Evolutionary conservation across 306 rosid species (phyloP).

Genomic region (Prunus kanzakura): DNA sequence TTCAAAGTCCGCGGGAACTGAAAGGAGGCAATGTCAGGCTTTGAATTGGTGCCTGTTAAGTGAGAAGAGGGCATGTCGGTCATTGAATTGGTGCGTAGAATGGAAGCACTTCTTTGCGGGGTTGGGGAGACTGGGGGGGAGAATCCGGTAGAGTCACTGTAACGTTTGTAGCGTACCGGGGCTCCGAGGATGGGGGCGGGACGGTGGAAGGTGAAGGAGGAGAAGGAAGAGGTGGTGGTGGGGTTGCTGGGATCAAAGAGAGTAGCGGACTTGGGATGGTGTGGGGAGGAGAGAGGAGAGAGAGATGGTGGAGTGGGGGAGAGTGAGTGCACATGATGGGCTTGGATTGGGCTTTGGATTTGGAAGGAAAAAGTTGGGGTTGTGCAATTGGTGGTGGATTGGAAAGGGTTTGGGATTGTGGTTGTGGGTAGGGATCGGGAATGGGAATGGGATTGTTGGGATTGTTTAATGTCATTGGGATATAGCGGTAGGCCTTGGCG

Average conservation of each 20-base stretch:
- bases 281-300: constrained; percentile 52
- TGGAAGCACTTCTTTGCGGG: constrained; percentile 3
- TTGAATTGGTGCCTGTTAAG: background rate
- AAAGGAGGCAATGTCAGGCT: constrained; percentile 20
- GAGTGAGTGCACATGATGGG: constrained; percentile 15
- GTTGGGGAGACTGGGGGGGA: constrained; percentile 25
- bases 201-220: constrained; percentile 60
- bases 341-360: constrained; percentile 25
- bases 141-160: constrained; percentile 17
- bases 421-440: constrained; percentile 20
- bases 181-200: constrained; percentile 44
- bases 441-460: background rate
- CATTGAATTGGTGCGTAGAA: background rate
- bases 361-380: constrained; percentile 28
- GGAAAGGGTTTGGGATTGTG: background rate
- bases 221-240: constrained; percentile 14
- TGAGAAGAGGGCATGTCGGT: constrained; percentile 33
- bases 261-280: constrained; percentile 25
- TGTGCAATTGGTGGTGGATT: background rate
- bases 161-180: constrained; percentile 50
- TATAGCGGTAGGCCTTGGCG: constrained; percentile 79
- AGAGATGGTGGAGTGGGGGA: constrained; percentile 30
- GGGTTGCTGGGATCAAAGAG: constrained; percentile 11
- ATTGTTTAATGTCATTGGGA: constrained; percentile 38
- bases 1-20: constrained; percentile 39